These are phyloP conservation scores for Marasmius oreades DNA, from an alignment of 1,284 basidiomycete genomes.

Conservation along the genomic window DNA sequence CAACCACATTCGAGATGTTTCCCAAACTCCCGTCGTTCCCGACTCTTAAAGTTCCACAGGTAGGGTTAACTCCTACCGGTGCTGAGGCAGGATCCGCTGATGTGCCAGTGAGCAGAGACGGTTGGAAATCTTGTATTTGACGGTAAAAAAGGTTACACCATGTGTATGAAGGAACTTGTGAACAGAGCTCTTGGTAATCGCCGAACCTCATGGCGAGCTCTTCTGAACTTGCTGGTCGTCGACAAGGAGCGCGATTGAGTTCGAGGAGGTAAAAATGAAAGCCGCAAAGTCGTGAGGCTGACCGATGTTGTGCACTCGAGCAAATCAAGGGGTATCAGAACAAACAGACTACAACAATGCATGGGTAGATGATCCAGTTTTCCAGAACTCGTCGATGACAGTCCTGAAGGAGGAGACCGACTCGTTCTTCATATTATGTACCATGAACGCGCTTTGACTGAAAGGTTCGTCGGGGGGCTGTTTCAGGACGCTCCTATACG, in stretches of 20 bases:
- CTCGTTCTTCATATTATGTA: too few species aligned
- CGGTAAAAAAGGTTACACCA: constrained; percentile 74
- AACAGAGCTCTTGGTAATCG: constrained; percentile 57
- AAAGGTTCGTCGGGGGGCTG: too few species aligned
- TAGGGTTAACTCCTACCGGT: constrained; percentile 55
- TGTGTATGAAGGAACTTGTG: constrained; percentile 56
- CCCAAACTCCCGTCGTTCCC: constrained; percentile 43
- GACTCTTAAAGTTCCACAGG: constrained; percentile 49
- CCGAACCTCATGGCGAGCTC: constrained; percentile 39
- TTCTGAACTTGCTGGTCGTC: background rate
- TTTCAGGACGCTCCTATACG: too few species aligned
- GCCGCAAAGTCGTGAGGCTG: background rate
- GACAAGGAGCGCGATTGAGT: background rate
- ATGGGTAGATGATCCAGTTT: too few species aligned
- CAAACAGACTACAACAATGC: background rate
- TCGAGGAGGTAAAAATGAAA: background rate
- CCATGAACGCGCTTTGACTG: too few species aligned
- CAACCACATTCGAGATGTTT: constrained; percentile 61
- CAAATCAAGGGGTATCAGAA: background rate
- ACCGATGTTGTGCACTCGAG: background rate
- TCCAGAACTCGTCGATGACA: too few species aligned
- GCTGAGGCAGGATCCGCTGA: constrained; percentile 41
- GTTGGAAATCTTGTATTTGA: constrained; percentile 39
- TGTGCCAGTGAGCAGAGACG: constrained; percentile 31
- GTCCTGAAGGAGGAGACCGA: too few species aligned